A percentile compares a stretch with the other conserved stretches of the same genome.
Evolutionary conservation across 306 rosid genomes (phyloP).

Genomic region (Vigna angularis): DNA sequence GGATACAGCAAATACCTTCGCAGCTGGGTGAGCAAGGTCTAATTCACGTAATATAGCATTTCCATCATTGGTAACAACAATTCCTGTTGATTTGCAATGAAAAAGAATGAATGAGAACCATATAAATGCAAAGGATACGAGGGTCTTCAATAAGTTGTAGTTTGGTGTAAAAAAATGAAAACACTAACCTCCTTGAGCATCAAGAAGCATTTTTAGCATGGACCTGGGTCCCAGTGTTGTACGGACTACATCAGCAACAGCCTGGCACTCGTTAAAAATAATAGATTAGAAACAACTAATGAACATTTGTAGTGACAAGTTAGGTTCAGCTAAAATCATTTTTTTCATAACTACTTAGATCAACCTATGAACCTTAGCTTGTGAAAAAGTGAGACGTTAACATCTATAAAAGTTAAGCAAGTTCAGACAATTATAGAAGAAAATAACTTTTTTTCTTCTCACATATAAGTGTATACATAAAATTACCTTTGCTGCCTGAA

Average conservation of each 20-base stretch:
- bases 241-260: conserved; percentile 94
- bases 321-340: neutral
- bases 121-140: conserved; percentile 19
- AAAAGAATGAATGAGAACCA: conserved; percentile 8
- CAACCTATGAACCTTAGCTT: neutral
- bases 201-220: conserved; percentile 94
- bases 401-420: neutral
- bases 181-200: conserved; percentile 75
- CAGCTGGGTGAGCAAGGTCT: conserved; percentile 98
- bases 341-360: neutral
- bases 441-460: neutral
- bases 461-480: neutral
- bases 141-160: neutral
- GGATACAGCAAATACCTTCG: conserved; percentile 70
- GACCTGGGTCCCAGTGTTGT: conserved; percentile 97
- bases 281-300: conserved; percentile 31
- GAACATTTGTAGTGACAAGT: neutral
- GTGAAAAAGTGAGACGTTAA: neutral
- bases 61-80: conserved; percentile 98
- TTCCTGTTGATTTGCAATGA: conserved; percentile 59
- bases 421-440: neutral
- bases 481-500: conserved; percentile 89
- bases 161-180: conserved; percentile 14
- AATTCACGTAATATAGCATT: conserved; percentile 95
- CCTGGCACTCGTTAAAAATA: conserved; percentile 51